These are phyloP conservation scores for Diplosphaera chodatii DNA, from an alignment of 139 green algal genomes.

Conservation along the genomic window DNA sequence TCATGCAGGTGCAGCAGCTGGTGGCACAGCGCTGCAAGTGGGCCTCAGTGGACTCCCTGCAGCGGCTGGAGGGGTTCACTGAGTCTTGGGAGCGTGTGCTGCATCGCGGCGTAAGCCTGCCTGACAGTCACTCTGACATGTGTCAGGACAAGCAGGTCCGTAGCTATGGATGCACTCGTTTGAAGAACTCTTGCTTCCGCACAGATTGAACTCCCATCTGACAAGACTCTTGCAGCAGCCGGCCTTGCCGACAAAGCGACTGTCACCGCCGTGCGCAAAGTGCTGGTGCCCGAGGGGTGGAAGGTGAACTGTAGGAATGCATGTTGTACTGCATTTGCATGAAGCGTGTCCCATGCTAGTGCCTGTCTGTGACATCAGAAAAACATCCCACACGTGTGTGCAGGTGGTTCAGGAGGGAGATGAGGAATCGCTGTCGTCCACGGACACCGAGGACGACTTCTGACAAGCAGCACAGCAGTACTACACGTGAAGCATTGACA, in stretches of 20 bases:
- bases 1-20: background rate
- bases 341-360: too few relatives aligned
- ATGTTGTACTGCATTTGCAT: background rate
- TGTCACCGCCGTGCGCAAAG: slow-evolving; percentile 21
- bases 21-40: slow-evolving; percentile 8
- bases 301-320: background rate
- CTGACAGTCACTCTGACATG: too few relatives aligned
- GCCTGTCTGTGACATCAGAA: background rate
- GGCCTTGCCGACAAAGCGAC: slow-evolving; percentile 12
- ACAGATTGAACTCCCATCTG: slow-evolving; percentile 18
- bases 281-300: slow-evolving; percentile 26
- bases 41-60: slow-evolving; percentile 18
- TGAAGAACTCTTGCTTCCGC: too few relatives aligned
- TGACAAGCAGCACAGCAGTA: background rate
- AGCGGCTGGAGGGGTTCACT: slow-evolving; percentile 32
- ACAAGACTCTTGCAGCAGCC: slow-evolving; percentile 12
- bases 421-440: background rate
- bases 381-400: background rate
- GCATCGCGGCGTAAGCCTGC: slow-evolving; percentile 27
- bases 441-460: background rate
- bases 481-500: too few relatives aligned
- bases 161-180: too few relatives aligned
- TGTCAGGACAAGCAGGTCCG: too few relatives aligned
- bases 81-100: slow-evolving; percentile 35
- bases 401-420: background rate